phyloP scores from a whole-genome alignment of 2,329 filamentous ascomycete genomes.

The Cryphonectria naterciae region DNA sequence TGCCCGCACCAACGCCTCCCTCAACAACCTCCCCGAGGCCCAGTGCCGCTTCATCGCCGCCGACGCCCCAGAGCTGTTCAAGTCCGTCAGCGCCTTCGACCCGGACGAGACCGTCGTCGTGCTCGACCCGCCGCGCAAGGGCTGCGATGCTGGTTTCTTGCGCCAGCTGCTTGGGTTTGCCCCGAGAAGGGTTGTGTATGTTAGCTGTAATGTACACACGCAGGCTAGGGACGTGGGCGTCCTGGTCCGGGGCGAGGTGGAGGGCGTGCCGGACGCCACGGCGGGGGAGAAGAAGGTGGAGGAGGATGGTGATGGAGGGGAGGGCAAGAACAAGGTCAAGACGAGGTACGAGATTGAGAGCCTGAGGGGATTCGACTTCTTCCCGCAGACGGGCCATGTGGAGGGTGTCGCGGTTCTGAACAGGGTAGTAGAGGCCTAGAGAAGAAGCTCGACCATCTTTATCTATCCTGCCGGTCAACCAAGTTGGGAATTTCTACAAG shows the following conservation, averaged over 20 bases:
- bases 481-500: neutral
- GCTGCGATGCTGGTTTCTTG: conserved; percentile 86
- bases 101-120: conserved; percentile 88
- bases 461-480: neutral
- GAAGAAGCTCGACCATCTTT: conserved; percentile 21
- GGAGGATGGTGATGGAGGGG: conserved; percentile 33
- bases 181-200: conserved; percentile 83
- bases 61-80: conserved; percentile 84
- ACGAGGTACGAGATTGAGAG: conserved; percentile 84
- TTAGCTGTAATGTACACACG: conserved; percentile 97
- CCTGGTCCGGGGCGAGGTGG: conserved; percentile 71
- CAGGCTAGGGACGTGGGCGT: conserved; percentile 92
- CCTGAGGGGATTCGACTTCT: conserved; percentile 92
- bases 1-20: conserved; percentile 75
- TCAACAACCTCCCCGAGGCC: conserved; percentile 68
- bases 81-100: conserved; percentile 67
- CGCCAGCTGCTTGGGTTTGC: conserved; percentile 77
- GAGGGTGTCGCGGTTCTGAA: conserved; percentile 70
- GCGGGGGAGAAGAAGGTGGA: conserved; percentile 36
- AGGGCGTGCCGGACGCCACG: conserved; percentile 31
- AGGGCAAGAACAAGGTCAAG: conserved; percentile 39
- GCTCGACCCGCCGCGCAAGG: conserved; percentile 94
- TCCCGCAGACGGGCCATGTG: conserved; percentile 81
- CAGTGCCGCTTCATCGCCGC: conserved; percentile 87
- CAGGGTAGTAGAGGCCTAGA: conserved; percentile 43